These are phyloP conservation scores for Fusarium verrucosum DNA, from an alignment of 2,329 filamentous ascomycete species.

Conservation along the genomic window DNA sequence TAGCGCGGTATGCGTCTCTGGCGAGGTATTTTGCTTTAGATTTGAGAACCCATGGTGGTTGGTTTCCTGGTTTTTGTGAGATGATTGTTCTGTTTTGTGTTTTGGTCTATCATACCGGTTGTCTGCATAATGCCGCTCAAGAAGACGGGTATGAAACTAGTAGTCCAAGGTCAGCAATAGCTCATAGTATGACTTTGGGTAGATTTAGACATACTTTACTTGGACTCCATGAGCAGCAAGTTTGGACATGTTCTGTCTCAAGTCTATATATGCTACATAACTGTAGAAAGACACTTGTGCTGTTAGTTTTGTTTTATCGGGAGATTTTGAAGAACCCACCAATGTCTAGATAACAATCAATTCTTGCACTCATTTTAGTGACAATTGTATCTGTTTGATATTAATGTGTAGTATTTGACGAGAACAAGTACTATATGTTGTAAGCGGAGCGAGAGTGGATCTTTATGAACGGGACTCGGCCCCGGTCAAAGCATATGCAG, in stretches of 20 bases:
- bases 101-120: slow-evolving; percentile 55
- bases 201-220: slow-evolving; percentile 65
- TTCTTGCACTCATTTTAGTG: slow-evolving; percentile 64
- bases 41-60: slow-evolving; percentile 76
- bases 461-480: slow-evolving; percentile 4
- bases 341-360: slow-evolving; percentile 74
- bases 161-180: slow-evolving; percentile 44
- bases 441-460: not conserved
- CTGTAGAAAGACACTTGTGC: slow-evolving; percentile 70
- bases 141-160: slow-evolving; percentile 76
- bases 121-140: slow-evolving; percentile 72
- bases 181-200: too few species aligned
- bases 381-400: not conserved
- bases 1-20: slow-evolving; percentile 54
- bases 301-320: slow-evolving; percentile 5
- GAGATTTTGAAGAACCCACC: slow-evolving; percentile 54
- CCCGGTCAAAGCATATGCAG: slow-evolving; percentile 29
- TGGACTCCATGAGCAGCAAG: slow-evolving; percentile 68
- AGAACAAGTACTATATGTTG: not conserved
- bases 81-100: not conserved
- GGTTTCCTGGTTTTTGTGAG: slow-evolving; percentile 65
- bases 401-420: not conserved
- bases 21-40: slow-evolving; percentile 70
- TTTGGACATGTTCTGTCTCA: slow-evolving; percentile 63
- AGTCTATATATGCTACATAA: slow-evolving; percentile 65